Evolutionary conservation across 495 filamentous ascomycete genomes (phyloP).

Genomic region (Parmelia sp.): DNA sequence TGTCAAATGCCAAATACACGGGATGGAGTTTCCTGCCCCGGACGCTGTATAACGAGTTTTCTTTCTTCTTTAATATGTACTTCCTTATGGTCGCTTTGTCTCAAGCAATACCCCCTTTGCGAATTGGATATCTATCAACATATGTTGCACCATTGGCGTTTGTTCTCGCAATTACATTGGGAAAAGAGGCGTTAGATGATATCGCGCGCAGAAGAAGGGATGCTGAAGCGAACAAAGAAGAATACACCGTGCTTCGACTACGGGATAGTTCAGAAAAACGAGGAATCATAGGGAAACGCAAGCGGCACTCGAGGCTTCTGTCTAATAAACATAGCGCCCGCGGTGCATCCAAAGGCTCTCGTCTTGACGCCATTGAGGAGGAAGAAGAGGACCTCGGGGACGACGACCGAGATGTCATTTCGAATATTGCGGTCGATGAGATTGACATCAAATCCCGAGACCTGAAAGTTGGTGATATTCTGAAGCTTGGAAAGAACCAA

Average conservation of each 20-base stretch:
- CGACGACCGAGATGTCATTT: slow-evolving; percentile 13
- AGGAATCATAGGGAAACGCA: slow-evolving; percentile 25
- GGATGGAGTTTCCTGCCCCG: slow-evolving; percentile 87
- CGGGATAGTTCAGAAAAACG: slow-evolving; percentile 37
- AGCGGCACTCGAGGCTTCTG: slow-evolving; percentile 17
- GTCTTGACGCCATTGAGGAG: slow-evolving; percentile 38
- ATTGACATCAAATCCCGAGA: slow-evolving; percentile 76
- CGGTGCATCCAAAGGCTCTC: slow-evolving; percentile 19
- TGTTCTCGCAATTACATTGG: slow-evolving; percentile 83
- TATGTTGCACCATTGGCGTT: slow-evolving; percentile 91
- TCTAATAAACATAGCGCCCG: slow-evolving; percentile 11
- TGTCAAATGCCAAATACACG: slow-evolving; percentile 99
- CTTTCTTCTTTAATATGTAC: slow-evolving; percentile 99
- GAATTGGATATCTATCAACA: slow-evolving; percentile 90
- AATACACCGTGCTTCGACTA: slow-evolving; percentile 73
- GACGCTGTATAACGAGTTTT: slow-evolving; percentile 97
- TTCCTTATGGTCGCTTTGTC: slow-evolving; percentile 93
- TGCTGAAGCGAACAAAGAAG: slow-evolving; percentile 89
- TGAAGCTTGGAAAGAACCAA: slow-evolving; percentile 86
- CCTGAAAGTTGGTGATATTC: slow-evolving; percentile 87
- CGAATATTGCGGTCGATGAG: slow-evolving; percentile 44
- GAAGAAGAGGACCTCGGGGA: slow-evolving; percentile 40
- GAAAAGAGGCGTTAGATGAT: slow-evolving; percentile 95
- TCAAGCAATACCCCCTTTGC: slow-evolving; percentile 78
- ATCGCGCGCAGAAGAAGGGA: slow-evolving; percentile 78